Conservation (phyloP, 129 eudicot genomes). For the Chrysanthemum lavandulifolium region DNA sequence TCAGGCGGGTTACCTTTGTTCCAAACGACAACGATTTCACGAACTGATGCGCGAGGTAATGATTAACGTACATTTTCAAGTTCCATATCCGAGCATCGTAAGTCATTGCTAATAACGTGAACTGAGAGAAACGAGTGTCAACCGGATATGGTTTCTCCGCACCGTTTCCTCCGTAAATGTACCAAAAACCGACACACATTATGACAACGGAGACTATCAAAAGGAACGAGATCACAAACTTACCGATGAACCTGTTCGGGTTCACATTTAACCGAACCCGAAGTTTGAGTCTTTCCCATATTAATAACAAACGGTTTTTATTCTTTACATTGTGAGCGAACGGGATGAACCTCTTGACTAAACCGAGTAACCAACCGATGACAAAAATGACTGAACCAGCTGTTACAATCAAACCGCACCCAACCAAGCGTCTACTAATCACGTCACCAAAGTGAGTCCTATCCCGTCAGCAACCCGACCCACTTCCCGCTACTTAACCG, state of each 20-base stretch:
- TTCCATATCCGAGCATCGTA: conserved; percentile 88
- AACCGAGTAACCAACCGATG: conserved; percentile 64
- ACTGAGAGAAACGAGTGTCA: conserved; percentile 63
- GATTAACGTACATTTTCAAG: conserved; percentile 66
- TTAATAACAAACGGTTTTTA: conserved; percentile 44
- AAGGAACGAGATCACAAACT: conserved; percentile 35
- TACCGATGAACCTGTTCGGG: conserved; percentile 48
- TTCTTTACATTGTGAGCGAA: conserved; percentile 50
- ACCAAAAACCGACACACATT: conserved; percentile 45
- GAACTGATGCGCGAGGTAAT: conserved; percentile 76
- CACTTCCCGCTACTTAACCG: conserved; percentile 62
- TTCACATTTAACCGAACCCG: conserved; percentile 53
- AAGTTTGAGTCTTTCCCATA: conserved; percentile 56
- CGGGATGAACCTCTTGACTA: conserved; percentile 55
- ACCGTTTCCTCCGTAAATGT: conserved; percentile 75
- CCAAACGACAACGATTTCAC: conserved; percentile 86
- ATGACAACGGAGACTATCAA: conserved; percentile 38
- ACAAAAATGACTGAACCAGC: conserved; percentile 43
- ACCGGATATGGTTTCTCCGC: conserved; percentile 67
- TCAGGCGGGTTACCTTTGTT: conserved; percentile 75
- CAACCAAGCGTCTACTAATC: conserved; percentile 49
- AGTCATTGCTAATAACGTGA: conserved; percentile 83
- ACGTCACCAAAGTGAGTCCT: conserved; percentile 65
- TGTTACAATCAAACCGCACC: conserved; percentile 50
- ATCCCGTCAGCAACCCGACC: conserved; percentile 77